Evolutionary conservation across 192 early-diverging fungal species (phyloP).

Genomic region (Backusella liffmaniae): DNA sequence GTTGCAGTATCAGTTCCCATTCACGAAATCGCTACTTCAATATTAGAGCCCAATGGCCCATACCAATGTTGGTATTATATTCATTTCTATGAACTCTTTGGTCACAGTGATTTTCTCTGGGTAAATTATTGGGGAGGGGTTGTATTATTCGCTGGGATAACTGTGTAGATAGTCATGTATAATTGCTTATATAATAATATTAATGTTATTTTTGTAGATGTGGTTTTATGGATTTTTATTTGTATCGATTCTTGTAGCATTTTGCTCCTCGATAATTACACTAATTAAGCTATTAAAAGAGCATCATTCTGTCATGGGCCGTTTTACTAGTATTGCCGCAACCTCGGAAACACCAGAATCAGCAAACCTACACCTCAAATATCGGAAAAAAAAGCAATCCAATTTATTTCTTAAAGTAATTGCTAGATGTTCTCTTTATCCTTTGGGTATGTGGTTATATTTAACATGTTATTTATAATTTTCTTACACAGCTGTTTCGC

Average conservation of each 20-base stretch:
- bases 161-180: not conserved
- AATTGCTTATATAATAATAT: not conserved
- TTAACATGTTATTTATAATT: not conserved
- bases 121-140: not conserved
- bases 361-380: not conserved
- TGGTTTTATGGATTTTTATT: constrained; percentile 5
- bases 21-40: not conserved
- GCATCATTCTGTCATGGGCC: not conserved
- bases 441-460: not conserved
- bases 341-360: not conserved
- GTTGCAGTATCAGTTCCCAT: not conserved
- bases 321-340: not conserved
- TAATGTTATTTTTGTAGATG: not conserved
- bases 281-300: not conserved
- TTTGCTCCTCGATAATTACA: not conserved
- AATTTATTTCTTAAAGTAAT: not conserved
- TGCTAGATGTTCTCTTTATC: not conserved
- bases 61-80: not conserved
- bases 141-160: not conserved
- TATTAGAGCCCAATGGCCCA: not conserved
- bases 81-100: not conserved
- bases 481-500: not conserved
- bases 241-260: not conserved
- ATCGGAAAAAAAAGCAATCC: not conserved
- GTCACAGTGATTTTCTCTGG: constrained; percentile 1